Percentiles rank a stretch among this genome's conserved stretches.
These are phyloP conservation scores for Arthroderma uncinatum DNA, from an alignment of 2,329 filamentous ascomycete species.

Conservation along the genomic window DNA sequence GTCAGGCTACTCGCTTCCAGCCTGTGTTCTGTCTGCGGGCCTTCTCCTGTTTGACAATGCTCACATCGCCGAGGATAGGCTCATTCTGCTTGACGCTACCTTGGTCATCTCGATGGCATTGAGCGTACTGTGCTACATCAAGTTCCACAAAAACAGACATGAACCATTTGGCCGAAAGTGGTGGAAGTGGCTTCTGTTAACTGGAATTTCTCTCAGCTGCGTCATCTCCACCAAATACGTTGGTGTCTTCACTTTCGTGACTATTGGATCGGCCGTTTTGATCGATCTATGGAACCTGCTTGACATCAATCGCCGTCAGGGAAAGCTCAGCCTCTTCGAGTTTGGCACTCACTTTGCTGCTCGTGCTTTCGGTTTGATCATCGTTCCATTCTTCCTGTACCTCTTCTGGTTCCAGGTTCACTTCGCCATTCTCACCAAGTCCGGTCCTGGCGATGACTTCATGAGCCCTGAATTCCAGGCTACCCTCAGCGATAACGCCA, in stretches of 20 bases:
- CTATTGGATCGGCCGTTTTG: constrained; percentile 82
- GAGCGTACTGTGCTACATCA: constrained; percentile 86
- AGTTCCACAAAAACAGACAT: constrained; percentile 93
- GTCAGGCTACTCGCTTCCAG: constrained; percentile 90
- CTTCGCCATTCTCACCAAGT: constrained; percentile 76
- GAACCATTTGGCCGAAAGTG: constrained; percentile 85
- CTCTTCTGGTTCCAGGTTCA: constrained; percentile 99
- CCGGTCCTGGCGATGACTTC: constrained; percentile 93
- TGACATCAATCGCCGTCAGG: constrained; percentile 73
- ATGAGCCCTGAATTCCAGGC: constrained; percentile 98
- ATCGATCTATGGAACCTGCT: constrained; percentile 94
- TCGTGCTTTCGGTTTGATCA: constrained; percentile 70
- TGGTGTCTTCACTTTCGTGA: constrained; percentile 91
- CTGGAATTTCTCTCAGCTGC: constrained; percentile 86
- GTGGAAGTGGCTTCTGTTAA: constrained; percentile 99
- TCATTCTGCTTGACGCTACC: constrained; percentile 91
- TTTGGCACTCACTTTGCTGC: constrained; percentile 87
- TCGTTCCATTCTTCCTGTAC: constrained; percentile 94
- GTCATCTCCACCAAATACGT: constrained; percentile 99
- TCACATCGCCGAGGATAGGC: constrained; percentile 87
- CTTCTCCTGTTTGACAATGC: constrained; percentile 93
- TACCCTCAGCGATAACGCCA: constrained; percentile 85
- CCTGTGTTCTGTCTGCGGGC: constrained; percentile 73
- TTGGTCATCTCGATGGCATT: constrained; percentile 93
- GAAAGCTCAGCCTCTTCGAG: constrained; percentile 63